A percentile compares a stretch with the other conserved stretches of the same genome.
These are phyloP conservation scores for Lepidium aucheri DNA, from an alignment of 345 rosid species.

Conservation along the genomic window DNA sequence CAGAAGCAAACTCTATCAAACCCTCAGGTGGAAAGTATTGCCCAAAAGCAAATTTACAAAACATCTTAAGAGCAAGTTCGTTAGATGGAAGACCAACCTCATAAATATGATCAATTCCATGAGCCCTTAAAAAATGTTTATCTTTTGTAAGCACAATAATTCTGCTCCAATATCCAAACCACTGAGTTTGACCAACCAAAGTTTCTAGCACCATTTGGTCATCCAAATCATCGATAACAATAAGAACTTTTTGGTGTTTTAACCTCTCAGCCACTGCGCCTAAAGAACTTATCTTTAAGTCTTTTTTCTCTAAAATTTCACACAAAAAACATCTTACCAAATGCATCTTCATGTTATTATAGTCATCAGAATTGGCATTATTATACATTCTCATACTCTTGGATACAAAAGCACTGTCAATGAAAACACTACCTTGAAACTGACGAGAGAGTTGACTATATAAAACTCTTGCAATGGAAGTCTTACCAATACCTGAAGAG, in stretches of 20 bases:
- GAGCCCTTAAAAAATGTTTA: not conserved
- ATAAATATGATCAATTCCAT: not conserved
- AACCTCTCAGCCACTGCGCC: not conserved
- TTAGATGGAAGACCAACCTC: not conserved
- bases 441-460: not conserved
- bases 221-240: conserved; percentile 47
- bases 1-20: not conserved
- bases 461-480: not conserved
- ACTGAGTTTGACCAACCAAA: conserved; percentile 26
- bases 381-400: not conserved
- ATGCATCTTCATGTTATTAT: not conserved
- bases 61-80: not conserved
- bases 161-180: conserved; percentile 39
- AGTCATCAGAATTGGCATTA: not conserved
- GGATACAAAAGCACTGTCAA: not conserved
- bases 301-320: not conserved
- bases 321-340: not conserved
- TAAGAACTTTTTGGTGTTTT: conserved; percentile 13
- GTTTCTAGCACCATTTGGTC: conserved; percentile 29
- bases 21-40: not conserved
- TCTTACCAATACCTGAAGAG: not conserved
- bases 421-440: not conserved
- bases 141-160: conserved; percentile 47
- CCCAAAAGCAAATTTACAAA: not conserved
- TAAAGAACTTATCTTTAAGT: conserved; percentile 2